phyloP scores from a whole-genome alignment of 2,329 filamentous ascomycete genomes.

The Acrodontium crateriforme region DNA sequence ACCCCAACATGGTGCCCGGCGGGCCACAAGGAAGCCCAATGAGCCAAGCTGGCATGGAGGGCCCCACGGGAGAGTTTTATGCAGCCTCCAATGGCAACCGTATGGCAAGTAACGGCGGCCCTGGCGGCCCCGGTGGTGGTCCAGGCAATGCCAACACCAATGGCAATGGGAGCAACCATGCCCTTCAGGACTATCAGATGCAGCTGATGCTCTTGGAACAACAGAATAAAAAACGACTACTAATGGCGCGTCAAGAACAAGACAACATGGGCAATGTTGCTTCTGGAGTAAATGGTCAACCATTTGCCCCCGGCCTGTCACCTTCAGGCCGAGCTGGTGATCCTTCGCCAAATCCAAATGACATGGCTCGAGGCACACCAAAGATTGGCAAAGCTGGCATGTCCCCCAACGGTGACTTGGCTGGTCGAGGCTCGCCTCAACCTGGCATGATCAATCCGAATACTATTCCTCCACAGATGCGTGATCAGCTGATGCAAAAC shows the following conservation, averaged over 20 bases:
- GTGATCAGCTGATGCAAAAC: slow-evolving; percentile 26
- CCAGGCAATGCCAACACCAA: slow-evolving; percentile 36
- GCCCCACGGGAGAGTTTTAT: slow-evolving; percentile 41
- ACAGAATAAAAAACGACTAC: slow-evolving; percentile 73
- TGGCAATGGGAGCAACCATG: slow-evolving; percentile 55
- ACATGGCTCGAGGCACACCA: slow-evolving; percentile 67
- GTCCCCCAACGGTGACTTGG: slow-evolving; percentile 56
- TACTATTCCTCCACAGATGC: slow-evolving; percentile 12
- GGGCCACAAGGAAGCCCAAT: slow-evolving; percentile 21
- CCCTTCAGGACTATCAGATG: slow-evolving; percentile 79
- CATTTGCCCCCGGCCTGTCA: slow-evolving; percentile 45
- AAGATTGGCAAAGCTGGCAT: slow-evolving; percentile 57
- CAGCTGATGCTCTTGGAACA: slow-evolving; percentile 77
- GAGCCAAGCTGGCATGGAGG: slow-evolving; percentile 44
- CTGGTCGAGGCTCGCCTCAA: slow-evolving; percentile 46
- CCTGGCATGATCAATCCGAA: slow-evolving; percentile 26
- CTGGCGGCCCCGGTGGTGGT: too few species aligned
- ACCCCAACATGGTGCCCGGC: slow-evolving; percentile 40
- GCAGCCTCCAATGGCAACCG: slow-evolving; percentile 17
- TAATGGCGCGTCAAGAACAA: slow-evolving; percentile 72
- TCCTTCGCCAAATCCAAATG: slow-evolving; percentile 62
- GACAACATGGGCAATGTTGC: slow-evolving; percentile 47
- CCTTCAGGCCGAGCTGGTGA: slow-evolving; percentile 51
- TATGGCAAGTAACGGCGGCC: background rate
- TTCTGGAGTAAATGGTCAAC: slow-evolving; percentile 31